phyloP scores from a whole-genome alignment of 1,284 basidiomycete species.

The Hemileia vastatrix region DNA sequence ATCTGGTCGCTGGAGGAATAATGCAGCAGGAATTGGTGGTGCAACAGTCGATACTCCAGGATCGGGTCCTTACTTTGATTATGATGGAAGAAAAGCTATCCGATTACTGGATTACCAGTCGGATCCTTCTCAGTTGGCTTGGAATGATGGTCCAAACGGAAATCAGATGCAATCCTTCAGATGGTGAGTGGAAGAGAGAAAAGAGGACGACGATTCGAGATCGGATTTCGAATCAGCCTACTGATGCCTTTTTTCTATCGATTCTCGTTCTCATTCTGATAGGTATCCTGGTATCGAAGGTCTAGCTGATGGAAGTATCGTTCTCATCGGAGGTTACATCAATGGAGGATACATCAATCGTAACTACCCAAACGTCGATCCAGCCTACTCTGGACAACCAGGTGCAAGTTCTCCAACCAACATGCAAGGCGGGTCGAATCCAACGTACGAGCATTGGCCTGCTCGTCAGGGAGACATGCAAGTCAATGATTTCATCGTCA shows the following conservation, averaged over 20 bases:
- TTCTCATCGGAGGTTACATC: constrained; percentile 35
- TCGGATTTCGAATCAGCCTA: no score
- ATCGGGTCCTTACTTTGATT: background rate
- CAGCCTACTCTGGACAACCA: constrained; percentile 26
- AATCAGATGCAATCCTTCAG: constrained; percentile 30
- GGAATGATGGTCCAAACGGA: constrained; percentile 32
- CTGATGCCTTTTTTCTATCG: no score
- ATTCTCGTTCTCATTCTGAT: constrained; percentile 24
- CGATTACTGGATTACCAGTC: background rate
- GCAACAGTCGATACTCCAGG: no score
- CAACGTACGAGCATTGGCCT: constrained; percentile 42
- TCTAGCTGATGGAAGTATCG: constrained; percentile 36
- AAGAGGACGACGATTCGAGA: no score
- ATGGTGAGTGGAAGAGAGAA: no score
- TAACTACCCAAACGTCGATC: constrained; percentile 38
- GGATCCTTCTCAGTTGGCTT: constrained; percentile 14
- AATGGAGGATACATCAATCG: constrained; percentile 43
- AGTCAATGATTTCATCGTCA: constrained; percentile 38
- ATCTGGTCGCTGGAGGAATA: constrained; percentile 39
- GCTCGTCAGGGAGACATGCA: background rate
- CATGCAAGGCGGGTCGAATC: constrained; percentile 31
- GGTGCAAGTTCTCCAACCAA: constrained; percentile 3
- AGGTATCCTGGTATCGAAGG: constrained; percentile 42
- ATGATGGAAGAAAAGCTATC: background rate
- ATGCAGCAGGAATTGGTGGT: no score